These are phyloP conservation scores for Rosa chinensis DNA, from an alignment of 306 rosid genomes.

Conservation along the genomic window DNA sequence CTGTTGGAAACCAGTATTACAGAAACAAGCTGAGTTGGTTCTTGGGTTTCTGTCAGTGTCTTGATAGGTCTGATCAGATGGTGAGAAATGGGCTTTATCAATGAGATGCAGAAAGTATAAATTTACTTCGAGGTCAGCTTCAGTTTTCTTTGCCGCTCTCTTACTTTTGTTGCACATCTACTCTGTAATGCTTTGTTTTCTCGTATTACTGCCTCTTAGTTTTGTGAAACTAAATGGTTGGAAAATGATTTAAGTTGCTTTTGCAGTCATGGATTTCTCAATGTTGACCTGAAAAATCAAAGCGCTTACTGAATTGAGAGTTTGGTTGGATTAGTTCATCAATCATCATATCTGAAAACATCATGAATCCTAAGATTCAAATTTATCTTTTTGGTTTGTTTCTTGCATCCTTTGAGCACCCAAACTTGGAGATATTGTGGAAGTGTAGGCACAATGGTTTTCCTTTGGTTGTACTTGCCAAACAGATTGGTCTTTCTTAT, in stretches of 20 bases:
- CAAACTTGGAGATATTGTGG: slow-evolving; percentile 26
- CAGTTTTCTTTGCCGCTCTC: slow-evolving; percentile 27
- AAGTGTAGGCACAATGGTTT: slow-evolving; percentile 26
- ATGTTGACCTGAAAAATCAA: slow-evolving; percentile 23
- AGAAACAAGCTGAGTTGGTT: slow-evolving; percentile 27
- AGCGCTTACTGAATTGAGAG: slow-evolving; percentile 18
- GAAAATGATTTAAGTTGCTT: background rate
- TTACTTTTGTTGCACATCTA: slow-evolving; percentile 14
- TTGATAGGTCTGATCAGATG: slow-evolving; percentile 33
- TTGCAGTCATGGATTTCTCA: background rate
- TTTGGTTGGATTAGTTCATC: slow-evolving; percentile 14
- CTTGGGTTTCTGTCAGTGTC: slow-evolving; percentile 29
- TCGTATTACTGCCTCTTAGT: background rate
- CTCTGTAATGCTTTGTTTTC: background rate
- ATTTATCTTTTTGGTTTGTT: background rate
- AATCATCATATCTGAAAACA: slow-evolving; percentile 20
- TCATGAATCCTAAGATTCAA: slow-evolving; percentile 5
- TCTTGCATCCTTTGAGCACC: slow-evolving; percentile 22
- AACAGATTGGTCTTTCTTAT: slow-evolving; percentile 16
- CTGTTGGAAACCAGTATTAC: slow-evolving; percentile 20
- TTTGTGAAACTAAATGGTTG: background rate
- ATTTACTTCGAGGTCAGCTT: slow-evolving; percentile 39
- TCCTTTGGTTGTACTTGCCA: slow-evolving; percentile 6
- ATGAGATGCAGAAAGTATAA: slow-evolving; percentile 28
- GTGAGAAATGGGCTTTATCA: slow-evolving; percentile 26